Percentiles rank a stretch among this genome's conserved stretches.
Evolutionary conservation across 1,284 basidiomycete genomes (phyloP).

Genomic region (Cryptococcus jaspeensis): DNA sequence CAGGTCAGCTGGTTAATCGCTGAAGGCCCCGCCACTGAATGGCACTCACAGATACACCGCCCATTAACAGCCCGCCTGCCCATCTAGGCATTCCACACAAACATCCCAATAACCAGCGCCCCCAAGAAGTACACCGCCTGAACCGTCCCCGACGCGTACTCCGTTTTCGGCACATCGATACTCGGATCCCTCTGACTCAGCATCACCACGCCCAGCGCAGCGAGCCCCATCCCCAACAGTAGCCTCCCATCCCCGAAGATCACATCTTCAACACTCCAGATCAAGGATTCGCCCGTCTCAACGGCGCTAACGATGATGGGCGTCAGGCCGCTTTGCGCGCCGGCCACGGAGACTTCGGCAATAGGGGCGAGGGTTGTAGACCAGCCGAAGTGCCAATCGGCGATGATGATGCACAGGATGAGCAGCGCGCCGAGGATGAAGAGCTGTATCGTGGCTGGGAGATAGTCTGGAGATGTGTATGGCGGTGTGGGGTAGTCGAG

Average conservation of each 20-base stretch:
- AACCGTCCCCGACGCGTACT: constrained; percentile 12
- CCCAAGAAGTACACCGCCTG: constrained; percentile 17
- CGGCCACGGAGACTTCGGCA: constrained; percentile 10
- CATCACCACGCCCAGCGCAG: constrained; percentile 15
- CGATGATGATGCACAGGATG: constrained; percentile 13
- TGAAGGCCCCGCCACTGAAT: too few species aligned
- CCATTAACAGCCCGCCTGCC: background rate
- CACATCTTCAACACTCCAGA: constrained; percentile 28
- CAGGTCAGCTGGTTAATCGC: too few species aligned
- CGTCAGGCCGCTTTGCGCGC: constrained; percentile 11
- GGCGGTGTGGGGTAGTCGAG: constrained; percentile 19
- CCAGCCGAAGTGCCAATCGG: constrained; percentile 25
- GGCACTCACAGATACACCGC: background rate
- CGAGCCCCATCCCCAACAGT: constrained; percentile 24
- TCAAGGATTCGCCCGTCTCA: constrained; percentile 16
- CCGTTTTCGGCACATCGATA: constrained; percentile 14
- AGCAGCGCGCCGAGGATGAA: constrained; percentile 13
- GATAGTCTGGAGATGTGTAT: constrained; percentile 21
- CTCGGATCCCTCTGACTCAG: constrained; percentile 12
- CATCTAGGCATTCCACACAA: constrained; percentile 24
- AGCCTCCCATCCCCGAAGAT: constrained; percentile 27
- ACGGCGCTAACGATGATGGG: constrained; percentile 19
- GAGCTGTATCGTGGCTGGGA: constrained; percentile 18
- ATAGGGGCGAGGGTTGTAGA: constrained; percentile 8
- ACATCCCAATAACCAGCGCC: constrained; percentile 13